Percentiles rank a stretch among this genome's conserved stretches.
phyloP scores from a whole-genome alignment of 1,139 yeast genomes.

The Zygoascus meyerae region DNA sequence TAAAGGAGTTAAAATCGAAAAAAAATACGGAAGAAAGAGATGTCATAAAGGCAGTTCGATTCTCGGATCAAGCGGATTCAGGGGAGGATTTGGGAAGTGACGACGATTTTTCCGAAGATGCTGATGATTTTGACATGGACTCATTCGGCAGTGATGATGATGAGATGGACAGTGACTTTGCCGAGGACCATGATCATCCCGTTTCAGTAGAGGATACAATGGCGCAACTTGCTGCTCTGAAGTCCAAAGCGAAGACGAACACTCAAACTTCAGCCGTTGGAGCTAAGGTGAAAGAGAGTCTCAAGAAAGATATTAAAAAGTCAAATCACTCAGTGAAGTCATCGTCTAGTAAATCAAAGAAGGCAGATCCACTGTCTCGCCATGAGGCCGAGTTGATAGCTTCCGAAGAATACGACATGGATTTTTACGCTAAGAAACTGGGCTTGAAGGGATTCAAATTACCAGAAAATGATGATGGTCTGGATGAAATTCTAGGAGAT shows the following conservation, averaged over 20 bases:
- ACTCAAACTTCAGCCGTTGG: conserved; percentile 9
- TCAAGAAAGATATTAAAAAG: background rate
- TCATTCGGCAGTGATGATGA: conserved; percentile 23
- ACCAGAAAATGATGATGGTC: conserved; percentile 53
- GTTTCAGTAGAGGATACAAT: conserved; percentile 33
- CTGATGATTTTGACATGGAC: conserved; percentile 17
- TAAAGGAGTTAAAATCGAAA: conserved; percentile 38
- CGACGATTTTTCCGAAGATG: conserved; percentile 19
- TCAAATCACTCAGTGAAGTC: too few relatives aligned
- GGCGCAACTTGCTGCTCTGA: conserved; percentile 42
- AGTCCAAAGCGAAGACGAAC: conserved; percentile 27
- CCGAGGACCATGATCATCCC: background rate
- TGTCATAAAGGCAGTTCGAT: conserved; percentile 4
- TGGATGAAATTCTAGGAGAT: conserved; percentile 74
- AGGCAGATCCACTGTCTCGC: conserved; percentile 17
- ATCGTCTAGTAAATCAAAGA: conserved; percentile 10
- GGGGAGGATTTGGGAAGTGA: conserved; percentile 22
- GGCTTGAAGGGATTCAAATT: conserved; percentile 56
- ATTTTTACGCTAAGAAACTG: conserved; percentile 74
- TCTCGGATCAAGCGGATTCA: background rate
- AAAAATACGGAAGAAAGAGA: conserved; percentile 13
- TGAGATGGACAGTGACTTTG: conserved; percentile 19
- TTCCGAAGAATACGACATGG: conserved; percentile 73
- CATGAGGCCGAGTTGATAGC: conserved; percentile 39
- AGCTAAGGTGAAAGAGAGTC: conserved; percentile 14